Evolutionary conservation across 768 basidiomycete species (phyloP).

Genomic region (Asterophora parasitica): DNA sequence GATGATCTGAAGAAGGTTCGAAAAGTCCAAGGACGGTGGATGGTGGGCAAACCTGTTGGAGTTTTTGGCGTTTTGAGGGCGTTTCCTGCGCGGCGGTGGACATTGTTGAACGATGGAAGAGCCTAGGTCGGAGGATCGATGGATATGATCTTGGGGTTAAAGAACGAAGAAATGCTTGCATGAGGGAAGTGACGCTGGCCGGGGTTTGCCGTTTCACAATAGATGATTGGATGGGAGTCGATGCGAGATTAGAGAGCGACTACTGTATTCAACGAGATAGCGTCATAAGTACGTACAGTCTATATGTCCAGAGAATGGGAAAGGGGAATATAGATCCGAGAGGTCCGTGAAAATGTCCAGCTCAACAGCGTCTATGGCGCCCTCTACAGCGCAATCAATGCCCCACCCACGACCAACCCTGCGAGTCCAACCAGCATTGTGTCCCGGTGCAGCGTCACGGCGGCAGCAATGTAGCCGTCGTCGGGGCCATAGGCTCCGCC

Average conservation of each 20-base stretch:
- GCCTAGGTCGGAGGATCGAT: no score
- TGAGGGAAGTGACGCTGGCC: background rate
- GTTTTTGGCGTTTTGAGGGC: conserved; percentile 36
- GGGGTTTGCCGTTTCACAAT: conserved; percentile 9
- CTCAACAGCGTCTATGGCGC: background rate
- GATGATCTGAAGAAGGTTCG: conserved; percentile 52
- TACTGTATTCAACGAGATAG: conserved; percentile 2
- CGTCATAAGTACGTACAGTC: conserved; percentile 5
- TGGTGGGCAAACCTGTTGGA: conserved; percentile 25
- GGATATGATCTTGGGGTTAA: no score
- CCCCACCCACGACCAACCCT: conserved; percentile 47
- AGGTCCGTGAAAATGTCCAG: background rate
- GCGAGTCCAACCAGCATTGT: conserved; percentile 37
- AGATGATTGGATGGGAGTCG: no score
- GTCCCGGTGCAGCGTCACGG: conserved; percentile 40
- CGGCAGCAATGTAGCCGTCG: conserved; percentile 62
- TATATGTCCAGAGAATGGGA: conserved; percentile 11
- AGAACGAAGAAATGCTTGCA: background rate
- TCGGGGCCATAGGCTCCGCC: conserved; percentile 62
- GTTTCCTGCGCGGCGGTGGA: conserved; percentile 17
- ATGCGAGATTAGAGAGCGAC: conserved; percentile 1
- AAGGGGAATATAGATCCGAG: conserved; percentile 3
- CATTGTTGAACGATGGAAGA: background rate
- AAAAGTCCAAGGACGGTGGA: background rate
- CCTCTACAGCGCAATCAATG: conserved; percentile 38